A percentile compares a stretch with the other conserved stretches of the same genome.
phyloP scores from a whole-genome alignment of 352 stramenopile species.

The Phytophthora tentaculata region DNA sequence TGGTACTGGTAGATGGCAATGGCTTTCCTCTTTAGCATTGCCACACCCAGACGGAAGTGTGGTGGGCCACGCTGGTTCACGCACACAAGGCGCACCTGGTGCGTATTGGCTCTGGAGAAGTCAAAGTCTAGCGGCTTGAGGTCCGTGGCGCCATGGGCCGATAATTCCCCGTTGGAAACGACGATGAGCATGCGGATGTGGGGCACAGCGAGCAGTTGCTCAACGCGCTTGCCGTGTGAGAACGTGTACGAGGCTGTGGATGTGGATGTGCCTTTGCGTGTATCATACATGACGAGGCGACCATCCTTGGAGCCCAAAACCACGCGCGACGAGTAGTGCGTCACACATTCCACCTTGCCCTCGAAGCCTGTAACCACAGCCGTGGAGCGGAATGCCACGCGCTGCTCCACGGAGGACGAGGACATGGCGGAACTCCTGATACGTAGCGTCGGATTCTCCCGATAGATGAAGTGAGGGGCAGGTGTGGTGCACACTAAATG shows the following conservation, averaged over 20 bases:
- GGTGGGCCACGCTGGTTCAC: constrained; percentile 87
- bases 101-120: constrained; percentile 77
- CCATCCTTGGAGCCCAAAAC: constrained; percentile 83
- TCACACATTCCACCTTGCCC: constrained; percentile 84
- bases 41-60: constrained; percentile 83
- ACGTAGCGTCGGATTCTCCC: not conserved
- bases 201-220: constrained; percentile 84
- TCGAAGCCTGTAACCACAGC: constrained; percentile 78
- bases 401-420: constrained; percentile 35
- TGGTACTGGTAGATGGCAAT: constrained; percentile 88
- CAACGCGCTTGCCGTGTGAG: constrained; percentile 69
- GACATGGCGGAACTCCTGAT: constrained; percentile 25
- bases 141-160: constrained; percentile 79
- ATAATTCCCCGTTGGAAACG: constrained; percentile 77
- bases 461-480: constrained; percentile 1
- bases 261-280: constrained; percentile 75
- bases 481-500: constrained; percentile 4
- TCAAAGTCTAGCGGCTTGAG: constrained; percentile 81
- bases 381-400: constrained; percentile 80
- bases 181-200: constrained; percentile 90
- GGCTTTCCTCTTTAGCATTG: constrained; percentile 65
- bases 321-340: constrained; percentile 89
- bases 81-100: constrained; percentile 75
- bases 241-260: constrained; percentile 73
- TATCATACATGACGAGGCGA: constrained; percentile 88